Evolutionary conservation across 2,329 filamentous ascomycete genomes (phyloP).

Genomic region (Fusarium austroafricanum): DNA sequence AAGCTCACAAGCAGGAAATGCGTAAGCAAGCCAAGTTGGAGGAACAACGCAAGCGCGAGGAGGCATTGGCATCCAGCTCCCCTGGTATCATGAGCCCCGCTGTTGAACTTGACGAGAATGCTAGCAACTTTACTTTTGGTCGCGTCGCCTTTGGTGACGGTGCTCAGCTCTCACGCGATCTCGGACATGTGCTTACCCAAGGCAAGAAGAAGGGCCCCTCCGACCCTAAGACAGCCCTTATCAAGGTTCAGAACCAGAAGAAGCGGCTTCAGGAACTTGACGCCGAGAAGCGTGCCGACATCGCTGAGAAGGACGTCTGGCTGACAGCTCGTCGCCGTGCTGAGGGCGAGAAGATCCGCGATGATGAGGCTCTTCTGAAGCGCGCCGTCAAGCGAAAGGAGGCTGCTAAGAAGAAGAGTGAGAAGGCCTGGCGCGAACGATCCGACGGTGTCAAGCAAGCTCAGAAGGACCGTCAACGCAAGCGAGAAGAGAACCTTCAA

Average conservation of each 20-base stretch:
- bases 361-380: slow-evolving; percentile 88
- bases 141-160: slow-evolving; percentile 92
- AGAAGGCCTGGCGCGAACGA: slow-evolving; percentile 85
- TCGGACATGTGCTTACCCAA: slow-evolving; percentile 66
- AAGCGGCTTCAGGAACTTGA: slow-evolving; percentile 80
- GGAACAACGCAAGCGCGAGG: slow-evolving; percentile 75
- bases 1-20: slow-evolving; percentile 88
- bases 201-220: slow-evolving; percentile 82
- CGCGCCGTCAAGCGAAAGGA: slow-evolving; percentile 96
- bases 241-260: slow-evolving; percentile 87
- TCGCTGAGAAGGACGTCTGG: slow-evolving; percentile 95
- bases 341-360: slow-evolving; percentile 88
- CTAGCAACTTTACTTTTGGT: slow-evolving; percentile 86
- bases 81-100: slow-evolving; percentile 69
- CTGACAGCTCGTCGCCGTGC: slow-evolving; percentile 88
- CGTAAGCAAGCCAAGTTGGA: slow-evolving; percentile 82
- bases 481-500: slow-evolving; percentile 81
- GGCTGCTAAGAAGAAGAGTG: slow-evolving; percentile 88
- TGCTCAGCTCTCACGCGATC: slow-evolving; percentile 78
- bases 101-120: slow-evolving; percentile 62
- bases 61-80: slow-evolving; percentile 71
- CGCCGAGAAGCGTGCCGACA: slow-evolving; percentile 82
- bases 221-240: slow-evolving; percentile 87
- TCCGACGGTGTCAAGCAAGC: slow-evolving; percentile 78
- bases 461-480: slow-evolving; percentile 83